Evolutionary conservation across 2,329 filamentous ascomycete genomes (phyloP).

Genomic region (Rutstroemia sp.): DNA sequence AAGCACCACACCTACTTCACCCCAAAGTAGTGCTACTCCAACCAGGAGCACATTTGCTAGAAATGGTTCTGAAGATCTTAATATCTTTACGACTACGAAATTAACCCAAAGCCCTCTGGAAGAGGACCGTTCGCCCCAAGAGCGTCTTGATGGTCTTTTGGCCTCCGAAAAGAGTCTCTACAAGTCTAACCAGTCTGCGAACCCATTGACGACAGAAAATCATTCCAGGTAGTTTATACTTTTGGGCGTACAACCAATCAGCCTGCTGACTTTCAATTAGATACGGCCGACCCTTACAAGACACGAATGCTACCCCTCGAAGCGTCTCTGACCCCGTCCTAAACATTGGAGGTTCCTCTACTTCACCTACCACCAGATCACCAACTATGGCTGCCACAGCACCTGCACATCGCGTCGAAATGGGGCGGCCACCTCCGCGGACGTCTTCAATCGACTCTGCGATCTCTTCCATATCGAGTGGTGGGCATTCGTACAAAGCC

Average conservation of each 20-base stretch:
- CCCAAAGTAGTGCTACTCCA: slow-evolving; percentile 26
- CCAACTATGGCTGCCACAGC: slow-evolving; percentile 25
- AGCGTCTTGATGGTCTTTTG: slow-evolving; percentile 30
- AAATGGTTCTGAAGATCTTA: slow-evolving; percentile 17
- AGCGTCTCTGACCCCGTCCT: slow-evolving; percentile 29
- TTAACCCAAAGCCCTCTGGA: slow-evolving; percentile 14
- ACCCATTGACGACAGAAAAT: slow-evolving; percentile 11
- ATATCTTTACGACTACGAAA: slow-evolving; percentile 15
- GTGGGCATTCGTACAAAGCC: slow-evolving; percentile 49
- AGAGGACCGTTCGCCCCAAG: slow-evolving; percentile 28
- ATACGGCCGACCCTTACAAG: slow-evolving; percentile 17
- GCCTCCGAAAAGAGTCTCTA: slow-evolving; percentile 31
- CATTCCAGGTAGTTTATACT: slow-evolving; percentile 18
- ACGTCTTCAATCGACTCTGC: slow-evolving; percentile 90
- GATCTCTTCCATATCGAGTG: slow-evolving; percentile 68
- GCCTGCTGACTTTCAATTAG: slow-evolving; percentile 10
- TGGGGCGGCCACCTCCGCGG: slow-evolving; percentile 43
- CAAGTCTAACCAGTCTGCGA: slow-evolving; percentile 14
- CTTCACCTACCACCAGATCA: slow-evolving; percentile 17
- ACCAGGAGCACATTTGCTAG: slow-evolving; percentile 25
- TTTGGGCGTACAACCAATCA: not conserved
- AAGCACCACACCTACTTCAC: slow-evolving; percentile 25
- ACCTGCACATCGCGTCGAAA: slow-evolving; percentile 24
- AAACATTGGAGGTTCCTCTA: slow-evolving; percentile 18
- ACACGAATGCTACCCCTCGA: slow-evolving; percentile 24